Conservation (phyloP, 768 basidiomycete genomes). For the Auricularia cornea region DNA sequence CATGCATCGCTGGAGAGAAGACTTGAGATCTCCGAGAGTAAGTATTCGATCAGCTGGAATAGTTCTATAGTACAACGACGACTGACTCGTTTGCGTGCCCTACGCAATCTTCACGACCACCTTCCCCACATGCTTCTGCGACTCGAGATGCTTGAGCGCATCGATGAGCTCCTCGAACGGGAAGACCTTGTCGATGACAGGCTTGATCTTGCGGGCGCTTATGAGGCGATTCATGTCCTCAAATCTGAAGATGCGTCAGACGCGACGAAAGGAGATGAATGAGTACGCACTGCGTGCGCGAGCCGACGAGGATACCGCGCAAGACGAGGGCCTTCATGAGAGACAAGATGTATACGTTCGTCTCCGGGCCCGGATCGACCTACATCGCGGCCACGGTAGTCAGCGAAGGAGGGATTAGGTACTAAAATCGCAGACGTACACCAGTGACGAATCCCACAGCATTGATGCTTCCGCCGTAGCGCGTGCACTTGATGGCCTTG, state of each 20-base stretch:
- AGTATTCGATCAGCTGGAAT: no score
- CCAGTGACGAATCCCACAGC: constrained; percentile 44
- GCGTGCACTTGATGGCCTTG: constrained; percentile 33
- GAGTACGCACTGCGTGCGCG: constrained; percentile 43
- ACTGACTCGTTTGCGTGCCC: no score
- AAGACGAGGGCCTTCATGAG: constrained; percentile 35
- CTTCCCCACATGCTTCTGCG: constrained; percentile 54
- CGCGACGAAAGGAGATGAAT: neutral
- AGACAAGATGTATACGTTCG: constrained; percentile 22
- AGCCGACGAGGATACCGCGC: constrained; percentile 49
- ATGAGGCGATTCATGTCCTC: constrained; percentile 45
- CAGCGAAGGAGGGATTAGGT: no score
- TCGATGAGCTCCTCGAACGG: constrained; percentile 42
- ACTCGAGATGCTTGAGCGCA: constrained; percentile 46
- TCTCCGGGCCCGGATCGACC: no score
- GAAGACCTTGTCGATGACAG: constrained; percentile 52
- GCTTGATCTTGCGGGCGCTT: constrained; percentile 35
- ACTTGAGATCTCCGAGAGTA: no score
- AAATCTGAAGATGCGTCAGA: constrained; percentile 28
- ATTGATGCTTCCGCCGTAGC: constrained; percentile 37
- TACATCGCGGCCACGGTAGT: no score
- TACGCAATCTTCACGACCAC: constrained; percentile 42
- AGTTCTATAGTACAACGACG: no score
- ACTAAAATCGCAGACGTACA: no score
- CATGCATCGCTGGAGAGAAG: no score